Conservation (phyloP, 75 land plant species). For the Pinus albicaulis region DNA sequence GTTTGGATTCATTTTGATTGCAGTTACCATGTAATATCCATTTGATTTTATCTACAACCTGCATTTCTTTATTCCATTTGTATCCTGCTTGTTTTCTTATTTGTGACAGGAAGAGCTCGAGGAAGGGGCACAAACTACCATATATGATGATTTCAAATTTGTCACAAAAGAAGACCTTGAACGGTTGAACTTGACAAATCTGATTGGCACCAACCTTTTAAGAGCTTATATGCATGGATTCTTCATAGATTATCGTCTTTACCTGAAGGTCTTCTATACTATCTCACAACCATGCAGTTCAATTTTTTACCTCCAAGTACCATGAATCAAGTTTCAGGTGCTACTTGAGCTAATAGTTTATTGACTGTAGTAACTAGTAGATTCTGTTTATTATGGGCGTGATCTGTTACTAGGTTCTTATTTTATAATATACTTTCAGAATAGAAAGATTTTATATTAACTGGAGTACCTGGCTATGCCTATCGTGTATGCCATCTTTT, state of each 20-base stretch:
- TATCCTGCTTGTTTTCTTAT: not conserved
- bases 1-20: not conserved
- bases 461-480: no score
- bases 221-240: slow-evolving; percentile 98
- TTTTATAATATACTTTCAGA: not conserved
- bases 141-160: slow-evolving; percentile 95
- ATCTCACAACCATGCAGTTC: not conserved
- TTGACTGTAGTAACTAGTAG: not conserved
- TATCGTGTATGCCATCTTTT: not conserved
- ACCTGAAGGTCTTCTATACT: slow-evolving; percentile 63
- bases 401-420: not conserved
- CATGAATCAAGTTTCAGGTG: not conserved
- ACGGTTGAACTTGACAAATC: slow-evolving; percentile 69
- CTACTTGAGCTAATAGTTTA: not conserved
- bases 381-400: not conserved
- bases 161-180: slow-evolving; percentile 92
- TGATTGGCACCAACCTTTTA: slow-evolving; percentile 85
- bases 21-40: not conserved
- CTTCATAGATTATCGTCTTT: slow-evolving; percentile 88
- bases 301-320: not conserved
- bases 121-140: slow-evolving; percentile 67
- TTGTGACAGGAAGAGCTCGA: slow-evolving; percentile 87
- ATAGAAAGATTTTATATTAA: not conserved
- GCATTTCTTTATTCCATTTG: not conserved
- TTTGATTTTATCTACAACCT: not conserved